Percentiles rank a stretch among this genome's conserved stretches.
phyloP scores from a whole-genome alignment of 2,329 filamentous ascomycete species.

The Apiospora phragmitis region DNA sequence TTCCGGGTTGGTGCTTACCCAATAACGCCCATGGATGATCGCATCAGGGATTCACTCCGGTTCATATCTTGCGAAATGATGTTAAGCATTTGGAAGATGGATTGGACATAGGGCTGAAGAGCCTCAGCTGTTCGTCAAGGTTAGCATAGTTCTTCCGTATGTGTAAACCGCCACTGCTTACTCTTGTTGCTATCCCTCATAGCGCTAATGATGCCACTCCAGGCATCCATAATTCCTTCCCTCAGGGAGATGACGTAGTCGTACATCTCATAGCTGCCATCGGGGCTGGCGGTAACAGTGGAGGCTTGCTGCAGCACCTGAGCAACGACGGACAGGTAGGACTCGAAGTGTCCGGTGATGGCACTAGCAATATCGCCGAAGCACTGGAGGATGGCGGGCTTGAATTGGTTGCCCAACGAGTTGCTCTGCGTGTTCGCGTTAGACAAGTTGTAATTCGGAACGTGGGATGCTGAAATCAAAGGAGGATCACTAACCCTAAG shows the following conservation, averaged over 20 bases:
- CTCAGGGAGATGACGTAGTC: constrained; percentile 94
- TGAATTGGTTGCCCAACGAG: constrained; percentile 91
- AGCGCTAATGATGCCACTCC: constrained; percentile 93
- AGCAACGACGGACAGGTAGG: constrained; percentile 87
- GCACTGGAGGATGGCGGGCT: constrained; percentile 95
- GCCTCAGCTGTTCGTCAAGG: constrained; percentile 54
- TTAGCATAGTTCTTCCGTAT: background rate
- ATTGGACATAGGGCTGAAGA: constrained; percentile 75
- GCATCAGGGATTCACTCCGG: constrained; percentile 87
- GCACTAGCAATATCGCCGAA: constrained; percentile 97
- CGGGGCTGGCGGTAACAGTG: constrained; percentile 73
- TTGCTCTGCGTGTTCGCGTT: constrained; percentile 62
- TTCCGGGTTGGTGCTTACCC: constrained; percentile 61
- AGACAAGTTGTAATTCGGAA: constrained; percentile 21
- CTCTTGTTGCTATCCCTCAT: constrained; percentile 83
- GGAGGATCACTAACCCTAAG: constrained; percentile 60
- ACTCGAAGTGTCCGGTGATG: constrained; percentile 89
- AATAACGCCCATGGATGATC: constrained; percentile 96
- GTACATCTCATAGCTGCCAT: constrained; percentile 90
- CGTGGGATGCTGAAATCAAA: constrained; percentile 8
- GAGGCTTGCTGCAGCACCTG: constrained; percentile 93
- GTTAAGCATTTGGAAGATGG: constrained; percentile 85
- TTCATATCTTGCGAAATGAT: constrained; percentile 79
- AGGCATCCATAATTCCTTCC: constrained; percentile 98
- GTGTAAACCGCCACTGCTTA: constrained; percentile 40